Percentiles rank a stretch among this genome's conserved stretches.
phyloP scores from a whole-genome alignment of 306 rosid species.

The Prunus armeniaca region DNA sequence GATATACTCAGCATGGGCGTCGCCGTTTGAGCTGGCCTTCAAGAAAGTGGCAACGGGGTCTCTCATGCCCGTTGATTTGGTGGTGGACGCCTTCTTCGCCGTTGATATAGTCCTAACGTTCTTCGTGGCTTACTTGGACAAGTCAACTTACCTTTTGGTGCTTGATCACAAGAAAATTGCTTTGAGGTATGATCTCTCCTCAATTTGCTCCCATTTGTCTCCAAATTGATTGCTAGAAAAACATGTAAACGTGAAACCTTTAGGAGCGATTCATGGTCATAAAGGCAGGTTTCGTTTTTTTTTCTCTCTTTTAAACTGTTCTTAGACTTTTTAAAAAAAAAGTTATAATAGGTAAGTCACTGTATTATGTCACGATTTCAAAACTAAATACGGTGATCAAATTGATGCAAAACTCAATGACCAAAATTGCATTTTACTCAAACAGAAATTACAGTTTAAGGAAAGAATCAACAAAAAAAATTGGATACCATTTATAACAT shows the following conservation, averaged over 20 bases:
- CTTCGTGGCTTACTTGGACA: constrained; percentile 86
- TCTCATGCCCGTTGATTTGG: constrained; percentile 54
- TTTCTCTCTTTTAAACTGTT: no score
- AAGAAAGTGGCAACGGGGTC: constrained; percentile 41
- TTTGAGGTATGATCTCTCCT: constrained; percentile 38
- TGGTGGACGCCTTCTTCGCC: constrained; percentile 71
- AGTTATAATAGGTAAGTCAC: no score
- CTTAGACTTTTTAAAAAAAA: no score
- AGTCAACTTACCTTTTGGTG: constrained; percentile 68
- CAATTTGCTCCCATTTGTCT: background rate
- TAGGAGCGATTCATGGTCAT: background rate
- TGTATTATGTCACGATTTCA: no score
- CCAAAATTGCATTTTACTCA: no score
- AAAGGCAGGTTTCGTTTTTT: background rate
- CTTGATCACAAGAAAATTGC: constrained; percentile 80
- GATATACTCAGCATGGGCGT: constrained; percentile 84
- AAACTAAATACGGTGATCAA: no score
- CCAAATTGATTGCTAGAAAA: no score
- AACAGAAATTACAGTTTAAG: no score
- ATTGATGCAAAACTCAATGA: no score
- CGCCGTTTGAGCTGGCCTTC: constrained; percentile 86
- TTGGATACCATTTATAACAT: background rate
- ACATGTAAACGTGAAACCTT: background rate
- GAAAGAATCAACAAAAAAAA: no score
- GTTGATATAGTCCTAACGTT: constrained; percentile 66